phyloP scores from a whole-genome alignment of 805 yeast genomes.

The Hanseniaspora nectarophila region DNA sequence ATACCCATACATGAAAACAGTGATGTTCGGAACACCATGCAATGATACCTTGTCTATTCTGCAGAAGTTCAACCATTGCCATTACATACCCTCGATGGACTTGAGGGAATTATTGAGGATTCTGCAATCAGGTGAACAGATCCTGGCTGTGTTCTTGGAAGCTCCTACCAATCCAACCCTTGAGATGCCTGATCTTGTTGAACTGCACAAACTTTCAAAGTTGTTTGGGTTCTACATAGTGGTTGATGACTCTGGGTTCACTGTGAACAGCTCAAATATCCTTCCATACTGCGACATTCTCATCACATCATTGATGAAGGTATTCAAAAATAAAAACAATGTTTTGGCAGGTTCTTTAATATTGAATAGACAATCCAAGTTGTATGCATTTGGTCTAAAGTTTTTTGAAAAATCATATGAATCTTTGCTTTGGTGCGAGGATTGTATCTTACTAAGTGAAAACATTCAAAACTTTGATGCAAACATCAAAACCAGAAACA shows the following conservation, averaged over 20 bases:
- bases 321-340: conserved; percentile 87
- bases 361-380: conserved; percentile 52
- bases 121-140: conserved; percentile 51
- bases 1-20: conserved; percentile 44
- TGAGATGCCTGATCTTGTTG: conserved; percentile 64
- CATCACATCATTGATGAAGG: conserved; percentile 78
- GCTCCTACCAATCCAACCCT: conserved; percentile 92
- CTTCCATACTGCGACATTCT: conserved; percentile 77
- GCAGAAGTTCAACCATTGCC: conserved; percentile 83
- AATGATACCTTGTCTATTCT: conserved; percentile 82
- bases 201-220: conserved; percentile 54
- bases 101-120: conserved; percentile 51
- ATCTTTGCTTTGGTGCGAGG: conserved; percentile 84
- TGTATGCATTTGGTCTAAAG: conserved; percentile 39
- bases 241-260: conserved; percentile 92
- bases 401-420: conserved; percentile 46
- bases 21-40: conserved; percentile 93
- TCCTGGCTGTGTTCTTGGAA: conserved; percentile 77
- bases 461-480: conserved; percentile 79
- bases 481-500: conserved; percentile 44
- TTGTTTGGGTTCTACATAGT: conserved; percentile 65
- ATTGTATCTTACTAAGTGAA: conserved; percentile 80
- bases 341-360: conserved; percentile 90
- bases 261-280: conserved; percentile 71
- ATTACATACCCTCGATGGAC: conserved; percentile 57